Base-by-base conservation (phyloP, 2,329 filamentous ascomycete genomes). In the Lojkania enalia region DNA sequence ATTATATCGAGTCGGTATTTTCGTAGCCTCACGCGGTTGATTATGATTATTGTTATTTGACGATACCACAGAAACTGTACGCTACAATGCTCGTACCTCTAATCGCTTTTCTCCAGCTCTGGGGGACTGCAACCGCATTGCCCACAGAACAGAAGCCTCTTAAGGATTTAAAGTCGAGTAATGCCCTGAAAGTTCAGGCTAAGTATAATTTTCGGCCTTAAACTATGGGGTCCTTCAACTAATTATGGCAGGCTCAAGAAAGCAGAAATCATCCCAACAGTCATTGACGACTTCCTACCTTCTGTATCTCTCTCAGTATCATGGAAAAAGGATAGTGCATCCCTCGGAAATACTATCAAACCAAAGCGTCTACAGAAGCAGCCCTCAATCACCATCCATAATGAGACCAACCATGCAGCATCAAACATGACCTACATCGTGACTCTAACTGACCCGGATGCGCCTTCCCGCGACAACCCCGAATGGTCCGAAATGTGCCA, bases 251-350 rank as follows among this genome's bases (percentile, higher is more conserved):
- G 69, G 47, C 59, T 71, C n/a, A 60, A 52, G 14, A 61, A 64
- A 49, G 70, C 70, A 16, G 66, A 71, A 43, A 71, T 72, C 23
- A 71, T 71, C 31, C 67, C 69, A 11, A 70, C 67, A 44, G 80
- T 85, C 15, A 74, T 85, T 46, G 76, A 84, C 51, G 75, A 80
- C 49, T 85, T 86, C 63, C 62, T 73, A 3, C 82, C 83, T 4
- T 71, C 71, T 5, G 69, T 83, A 41, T 72, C 74, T 29, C 58
- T 85, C 30, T 67, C 72, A 33, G 68, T 80, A 6, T 71, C 65
- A 30, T 79, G 78, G 66, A 54, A 63, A 67, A 32, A 66, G 57
- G 15, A 15, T 66, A 52, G 69, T 1, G 63, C 60, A 25, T 39
- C 53, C 23, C 67, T 84, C 1, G 82, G 82, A 21, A 84, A 84